These are phyloP conservation scores for Neonectria faginata DNA, from an alignment of 2,329 filamentous ascomycete genomes.

Conservation along the genomic window DNA sequence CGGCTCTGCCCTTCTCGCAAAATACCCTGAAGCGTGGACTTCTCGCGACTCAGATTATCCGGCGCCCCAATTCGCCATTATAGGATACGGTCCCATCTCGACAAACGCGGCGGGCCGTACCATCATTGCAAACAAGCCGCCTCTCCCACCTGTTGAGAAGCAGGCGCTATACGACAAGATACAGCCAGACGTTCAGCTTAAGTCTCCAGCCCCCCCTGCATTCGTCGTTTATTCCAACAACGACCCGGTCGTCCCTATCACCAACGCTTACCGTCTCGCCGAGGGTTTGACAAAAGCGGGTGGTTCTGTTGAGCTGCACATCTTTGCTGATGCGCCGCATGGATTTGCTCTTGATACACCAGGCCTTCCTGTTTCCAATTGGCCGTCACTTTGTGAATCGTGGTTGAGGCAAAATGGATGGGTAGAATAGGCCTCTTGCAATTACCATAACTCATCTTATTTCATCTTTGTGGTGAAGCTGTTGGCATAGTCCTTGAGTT, in stretches of 20 bases:
- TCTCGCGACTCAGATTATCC: constrained; percentile 31
- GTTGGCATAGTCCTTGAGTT: too few relatives aligned
- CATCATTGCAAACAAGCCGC: constrained; percentile 37
- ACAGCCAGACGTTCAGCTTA: constrained; percentile 37
- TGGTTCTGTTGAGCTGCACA: constrained; percentile 36
- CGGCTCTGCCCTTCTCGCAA: constrained; percentile 36
- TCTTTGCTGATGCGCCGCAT: constrained; percentile 41
- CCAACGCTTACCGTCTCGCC: constrained; percentile 38
- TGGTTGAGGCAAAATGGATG: constrained; percentile 35
- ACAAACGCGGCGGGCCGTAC: constrained; percentile 39
- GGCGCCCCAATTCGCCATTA: constrained; percentile 30
- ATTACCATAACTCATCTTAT: too few relatives aligned
- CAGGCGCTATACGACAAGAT: constrained; percentile 36
- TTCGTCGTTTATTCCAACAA: constrained; percentile 44
- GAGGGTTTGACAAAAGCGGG: constrained; percentile 29
- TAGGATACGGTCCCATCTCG: constrained; percentile 40
- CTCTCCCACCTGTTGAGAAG: constrained; percentile 37
- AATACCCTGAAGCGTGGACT: constrained; percentile 37
- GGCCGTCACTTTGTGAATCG: constrained; percentile 38
- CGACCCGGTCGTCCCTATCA: constrained; percentile 37
- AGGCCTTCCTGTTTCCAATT: constrained; percentile 36
- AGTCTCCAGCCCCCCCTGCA: constrained; percentile 22
- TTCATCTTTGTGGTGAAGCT: too few relatives aligned
- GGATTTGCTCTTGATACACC: constrained; percentile 37
- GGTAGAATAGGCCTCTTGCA: constrained; percentile 7